A percentile compares a stretch with the other conserved stretches of the same genome.
Conservation (phyloP, 352 stramenopile genomes). For the Phytophthora syringae region DNA sequence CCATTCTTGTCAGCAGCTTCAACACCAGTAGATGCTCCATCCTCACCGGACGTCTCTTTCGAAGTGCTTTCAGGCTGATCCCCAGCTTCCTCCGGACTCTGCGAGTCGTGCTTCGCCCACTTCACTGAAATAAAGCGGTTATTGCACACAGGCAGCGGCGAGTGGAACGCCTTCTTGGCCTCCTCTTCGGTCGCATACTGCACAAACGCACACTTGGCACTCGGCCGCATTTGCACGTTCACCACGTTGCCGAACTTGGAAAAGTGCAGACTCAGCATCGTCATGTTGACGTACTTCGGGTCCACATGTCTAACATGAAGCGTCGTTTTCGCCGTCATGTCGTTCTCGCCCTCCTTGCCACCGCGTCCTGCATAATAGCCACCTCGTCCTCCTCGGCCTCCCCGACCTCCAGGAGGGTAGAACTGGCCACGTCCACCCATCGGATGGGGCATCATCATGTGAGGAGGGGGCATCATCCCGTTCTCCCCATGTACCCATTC, state of each 20-base stretch:
- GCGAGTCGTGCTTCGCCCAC: constrained; percentile 84
- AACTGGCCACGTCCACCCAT: constrained; percentile 60
- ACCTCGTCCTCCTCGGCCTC: constrained; percentile 47
- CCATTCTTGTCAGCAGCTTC: constrained; percentile 21
- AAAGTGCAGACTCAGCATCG: constrained; percentile 87
- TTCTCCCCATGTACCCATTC: constrained; percentile 73
- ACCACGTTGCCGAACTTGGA: constrained; percentile 90
- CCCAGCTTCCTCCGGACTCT: constrained; percentile 61
- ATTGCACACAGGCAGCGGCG: constrained; percentile 88
- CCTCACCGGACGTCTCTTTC: constrained; percentile 39
- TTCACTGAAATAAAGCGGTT: constrained; percentile 91
- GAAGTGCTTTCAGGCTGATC: constrained; percentile 44
- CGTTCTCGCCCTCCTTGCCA: constrained; percentile 38
- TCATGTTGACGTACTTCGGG: constrained; percentile 91
- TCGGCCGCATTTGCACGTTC: constrained; percentile 89
- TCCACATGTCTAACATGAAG: constrained; percentile 88
- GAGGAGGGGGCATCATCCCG: constrained; percentile 60
- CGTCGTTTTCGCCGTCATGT: constrained; percentile 64
- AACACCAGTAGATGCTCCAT: constrained; percentile 7
- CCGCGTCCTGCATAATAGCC: constrained; percentile 45
- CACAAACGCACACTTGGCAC: constrained; percentile 83
- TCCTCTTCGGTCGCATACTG: constrained; percentile 86
- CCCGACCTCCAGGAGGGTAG: constrained; percentile 48
- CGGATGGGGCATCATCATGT: constrained; percentile 74
- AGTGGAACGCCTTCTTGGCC: constrained; percentile 88